Evolutionary conservation across 768 basidiomycete genomes (phyloP).

Genomic region (Suillus hirtellus): DNA sequence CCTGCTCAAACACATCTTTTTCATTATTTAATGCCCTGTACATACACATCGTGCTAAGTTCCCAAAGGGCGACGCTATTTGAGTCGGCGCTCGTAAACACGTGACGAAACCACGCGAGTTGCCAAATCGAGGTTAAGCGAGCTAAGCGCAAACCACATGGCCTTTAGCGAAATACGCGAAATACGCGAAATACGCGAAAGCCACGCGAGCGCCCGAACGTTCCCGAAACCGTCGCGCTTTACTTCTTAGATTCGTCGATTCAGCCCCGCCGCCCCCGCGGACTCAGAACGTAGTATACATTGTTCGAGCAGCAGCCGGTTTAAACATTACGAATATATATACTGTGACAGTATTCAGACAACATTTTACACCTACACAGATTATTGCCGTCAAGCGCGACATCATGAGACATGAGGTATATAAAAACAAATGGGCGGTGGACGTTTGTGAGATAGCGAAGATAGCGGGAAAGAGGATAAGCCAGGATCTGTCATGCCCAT

Average conservation of each 20-base stretch:
- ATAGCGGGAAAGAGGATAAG: not conserved
- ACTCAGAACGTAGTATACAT: not conserved
- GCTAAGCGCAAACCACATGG: too few species aligned
- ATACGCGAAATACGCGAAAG: too few species aligned
- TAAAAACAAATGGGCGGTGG: not conserved
- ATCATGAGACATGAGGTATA: not conserved
- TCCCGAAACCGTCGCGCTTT: too few species aligned
- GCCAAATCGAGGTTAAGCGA: too few species aligned
- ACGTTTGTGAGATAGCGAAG: constrained; percentile 1
- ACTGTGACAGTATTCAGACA: not conserved
- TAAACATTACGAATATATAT: not conserved
- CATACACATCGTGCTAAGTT: too few species aligned
- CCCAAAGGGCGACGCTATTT: too few species aligned
- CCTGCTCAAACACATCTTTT: too few species aligned
- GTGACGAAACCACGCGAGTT: too few species aligned
- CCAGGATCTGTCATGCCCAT: not conserved
- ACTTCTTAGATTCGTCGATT: not conserved
- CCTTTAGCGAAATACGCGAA: too few species aligned
- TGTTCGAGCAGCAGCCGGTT: not conserved
- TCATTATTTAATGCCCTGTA: too few species aligned
- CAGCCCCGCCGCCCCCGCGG: not conserved
- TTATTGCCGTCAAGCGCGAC: not conserved
- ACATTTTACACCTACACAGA: not conserved
- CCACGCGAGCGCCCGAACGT: too few species aligned
- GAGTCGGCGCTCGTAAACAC: too few species aligned